Evolutionary conservation across 1,284 basidiomycete genomes (phyloP).

Genomic region (Pulchroboletus neoregius): DNA sequence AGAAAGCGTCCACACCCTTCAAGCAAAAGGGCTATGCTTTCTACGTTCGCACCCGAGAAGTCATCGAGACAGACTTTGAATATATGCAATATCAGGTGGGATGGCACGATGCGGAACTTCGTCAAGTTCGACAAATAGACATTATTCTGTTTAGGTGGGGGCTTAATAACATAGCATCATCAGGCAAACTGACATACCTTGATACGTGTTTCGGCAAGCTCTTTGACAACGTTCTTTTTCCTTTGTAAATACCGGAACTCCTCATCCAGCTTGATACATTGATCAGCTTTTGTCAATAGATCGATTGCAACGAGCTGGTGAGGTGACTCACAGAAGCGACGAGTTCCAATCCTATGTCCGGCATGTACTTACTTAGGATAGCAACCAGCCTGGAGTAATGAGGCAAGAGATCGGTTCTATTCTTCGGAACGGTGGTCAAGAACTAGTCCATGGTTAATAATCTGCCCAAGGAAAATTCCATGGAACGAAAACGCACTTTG

Average conservation of each 20-base stretch:
- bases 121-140: conserved; percentile 89
- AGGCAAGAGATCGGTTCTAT: conserved; percentile 86
- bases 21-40: conserved; percentile 87
- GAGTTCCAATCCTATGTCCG: conserved; percentile 83
- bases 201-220: conserved; percentile 78
- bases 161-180: background rate
- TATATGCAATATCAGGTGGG: conserved; percentile 90
- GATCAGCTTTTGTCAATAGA: conserved; percentile 10
- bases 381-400: conserved; percentile 92
- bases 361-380: conserved; percentile 89
- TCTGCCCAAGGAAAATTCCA: conserved; percentile 1
- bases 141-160: conserved; percentile 61
- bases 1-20: conserved; percentile 95
- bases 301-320: background rate
- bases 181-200: conserved; percentile 53
- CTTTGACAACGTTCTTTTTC: conserved; percentile 89
- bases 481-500: conserved; percentile 53
- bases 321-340: conserved; percentile 63
- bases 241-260: conserved; percentile 96
- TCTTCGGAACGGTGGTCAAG: conserved; percentile 81
- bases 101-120: conserved; percentile 92
- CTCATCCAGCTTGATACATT: conserved; percentile 74
- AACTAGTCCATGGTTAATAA: conserved; percentile 50
- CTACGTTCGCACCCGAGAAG: conserved; percentile 88
- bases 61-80: conserved; percentile 98